Evolutionary conservation across 257 asterid genomes (phyloP).

Genomic region (Phtheirospermum japonicum): DNA sequence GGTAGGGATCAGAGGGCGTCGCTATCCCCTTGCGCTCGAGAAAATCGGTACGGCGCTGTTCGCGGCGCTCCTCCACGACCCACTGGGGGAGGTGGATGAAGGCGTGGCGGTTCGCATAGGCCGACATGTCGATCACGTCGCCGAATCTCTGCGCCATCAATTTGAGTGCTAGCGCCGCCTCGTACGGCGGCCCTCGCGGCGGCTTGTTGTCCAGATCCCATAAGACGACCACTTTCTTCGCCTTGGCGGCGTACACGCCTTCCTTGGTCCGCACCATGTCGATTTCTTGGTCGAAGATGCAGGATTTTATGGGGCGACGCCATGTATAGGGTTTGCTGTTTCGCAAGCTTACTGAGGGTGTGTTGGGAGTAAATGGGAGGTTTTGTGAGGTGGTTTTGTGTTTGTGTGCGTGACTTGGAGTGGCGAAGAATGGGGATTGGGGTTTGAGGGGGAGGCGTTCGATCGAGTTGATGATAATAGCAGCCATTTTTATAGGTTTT

Average conservation of each 20-base stretch:
- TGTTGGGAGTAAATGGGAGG: constrained; percentile 7
- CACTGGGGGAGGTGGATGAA: constrained; percentile 82
- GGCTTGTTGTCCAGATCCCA: constrained; percentile 99
- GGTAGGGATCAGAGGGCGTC: constrained; percentile 46
- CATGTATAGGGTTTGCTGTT: constrained; percentile 27
- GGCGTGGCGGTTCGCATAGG: constrained; percentile 92
- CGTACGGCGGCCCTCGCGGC: constrained; percentile 88
- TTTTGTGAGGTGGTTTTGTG: constrained; percentile 19
- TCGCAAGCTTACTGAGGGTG: constrained; percentile 11
- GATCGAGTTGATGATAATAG: constrained; percentile 35
- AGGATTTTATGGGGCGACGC: constrained; percentile 38
- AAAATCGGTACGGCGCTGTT: constrained; percentile 46
- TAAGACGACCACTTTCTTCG: constrained; percentile 71
- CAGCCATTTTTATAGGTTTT: constrained; percentile 36
- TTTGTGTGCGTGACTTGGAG: constrained; percentile 23
- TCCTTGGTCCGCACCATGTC: constrained; percentile 70
- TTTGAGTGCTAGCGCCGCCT: constrained; percentile 72
- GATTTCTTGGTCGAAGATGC: constrained; percentile 55
- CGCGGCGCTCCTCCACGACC: constrained; percentile 76
- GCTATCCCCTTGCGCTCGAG: constrained; percentile 61
- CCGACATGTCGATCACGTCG: constrained; percentile 70
- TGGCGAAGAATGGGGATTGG: constrained; percentile 25
- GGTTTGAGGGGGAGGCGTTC: constrained; percentile 33
- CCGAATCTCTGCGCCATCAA: constrained; percentile 71
- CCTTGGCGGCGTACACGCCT: constrained; percentile 63